These are phyloP conservation scores for Trifolium dubium DNA, from an alignment of 306 rosid genomes.

Conservation along the genomic window DNA sequence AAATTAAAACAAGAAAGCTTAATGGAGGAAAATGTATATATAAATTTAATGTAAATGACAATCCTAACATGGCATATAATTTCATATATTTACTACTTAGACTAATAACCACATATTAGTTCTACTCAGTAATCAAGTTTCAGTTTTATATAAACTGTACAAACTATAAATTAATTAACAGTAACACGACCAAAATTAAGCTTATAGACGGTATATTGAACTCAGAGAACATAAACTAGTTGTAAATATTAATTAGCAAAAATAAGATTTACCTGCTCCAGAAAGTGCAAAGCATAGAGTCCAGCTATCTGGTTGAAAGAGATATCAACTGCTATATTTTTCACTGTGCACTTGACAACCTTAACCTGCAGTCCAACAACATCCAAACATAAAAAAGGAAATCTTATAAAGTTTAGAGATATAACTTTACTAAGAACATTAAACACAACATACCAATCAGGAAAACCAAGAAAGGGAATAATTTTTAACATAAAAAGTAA, in stretches of 20 bases:
- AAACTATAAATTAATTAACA: background rate
- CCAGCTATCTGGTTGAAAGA: constrained; percentile 79
- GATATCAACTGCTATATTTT: constrained; percentile 61
- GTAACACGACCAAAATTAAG: constrained; percentile 9
- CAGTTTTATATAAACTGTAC: constrained; percentile 17
- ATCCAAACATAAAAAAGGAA: constrained; percentile 31
- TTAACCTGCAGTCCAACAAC: constrained; percentile 61
- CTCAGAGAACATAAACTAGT: constrained; percentile 25
- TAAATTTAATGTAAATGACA: constrained; percentile 22
- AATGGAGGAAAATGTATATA: constrained; percentile 4
- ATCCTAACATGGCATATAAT: constrained; percentile 24
- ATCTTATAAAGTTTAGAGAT: constrained; percentile 17
- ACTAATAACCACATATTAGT: constrained; percentile 19
- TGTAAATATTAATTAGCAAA: constrained; percentile 10
- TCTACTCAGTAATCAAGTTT: constrained; percentile 16
- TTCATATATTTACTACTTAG: constrained; percentile 22
- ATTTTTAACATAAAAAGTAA: constrained; percentile 25
- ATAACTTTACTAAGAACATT: constrained; percentile 2
- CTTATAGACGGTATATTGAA: constrained; percentile 22
- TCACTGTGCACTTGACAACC: constrained; percentile 66
- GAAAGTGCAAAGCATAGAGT: constrained; percentile 59
- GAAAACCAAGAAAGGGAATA: constrained; percentile 7
- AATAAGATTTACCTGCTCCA: constrained; percentile 65
- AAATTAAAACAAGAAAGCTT: constrained; percentile 25
- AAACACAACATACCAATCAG: constrained; percentile 19